Conservation (phyloP, 345 rosid genomes). For the Dimocarpus longan region DNA sequence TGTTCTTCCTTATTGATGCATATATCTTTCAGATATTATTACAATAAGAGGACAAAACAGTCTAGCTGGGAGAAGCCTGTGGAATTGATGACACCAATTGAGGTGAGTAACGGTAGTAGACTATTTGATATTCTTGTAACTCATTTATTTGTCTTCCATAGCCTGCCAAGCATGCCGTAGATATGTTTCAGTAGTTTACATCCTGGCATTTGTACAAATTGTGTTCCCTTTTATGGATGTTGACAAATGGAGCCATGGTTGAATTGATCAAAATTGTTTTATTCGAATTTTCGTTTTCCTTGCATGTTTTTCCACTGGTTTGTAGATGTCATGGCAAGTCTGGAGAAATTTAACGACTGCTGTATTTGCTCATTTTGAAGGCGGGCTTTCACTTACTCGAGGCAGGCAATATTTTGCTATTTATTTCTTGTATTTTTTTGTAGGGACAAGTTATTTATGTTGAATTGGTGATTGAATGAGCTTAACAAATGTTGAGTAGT, state of each 20-base stretch:
- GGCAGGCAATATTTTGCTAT: constrained; percentile 46
- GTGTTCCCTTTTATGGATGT: constrained; percentile 30
- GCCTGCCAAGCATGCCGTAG: constrained; percentile 9
- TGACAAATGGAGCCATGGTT: constrained; percentile 28
- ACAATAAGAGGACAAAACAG: constrained; percentile 88
- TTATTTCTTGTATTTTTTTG: constrained; percentile 25
- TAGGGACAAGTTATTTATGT: constrained; percentile 18
- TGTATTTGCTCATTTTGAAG: constrained; percentile 47
- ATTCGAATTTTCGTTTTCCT: constrained; percentile 39
- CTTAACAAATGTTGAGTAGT: constrained; percentile 4
- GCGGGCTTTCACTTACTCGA: constrained; percentile 50
- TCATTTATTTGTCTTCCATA: constrained; percentile 10
- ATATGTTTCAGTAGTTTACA: constrained; percentile 9
- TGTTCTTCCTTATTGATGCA: constrained; percentile 6
- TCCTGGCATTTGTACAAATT: constrained; percentile 12
- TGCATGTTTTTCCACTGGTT: constrained; percentile 48
- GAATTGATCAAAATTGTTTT: constrained; percentile 34
- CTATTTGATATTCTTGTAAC: constrained; percentile 7
- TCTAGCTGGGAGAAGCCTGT: constrained; percentile 98
- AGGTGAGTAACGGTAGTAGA: constrained; percentile 54
- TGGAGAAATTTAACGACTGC: constrained; percentile 48
- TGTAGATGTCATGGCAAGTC: constrained; percentile 57
- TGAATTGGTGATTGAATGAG: constrained; percentile 10
- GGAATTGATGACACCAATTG: constrained; percentile 94
- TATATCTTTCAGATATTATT: constrained; percentile 70